Base-by-base conservation (phyloP, 495 filamentous ascomycete species). In the Aspergillus heteromorphus region DNA sequence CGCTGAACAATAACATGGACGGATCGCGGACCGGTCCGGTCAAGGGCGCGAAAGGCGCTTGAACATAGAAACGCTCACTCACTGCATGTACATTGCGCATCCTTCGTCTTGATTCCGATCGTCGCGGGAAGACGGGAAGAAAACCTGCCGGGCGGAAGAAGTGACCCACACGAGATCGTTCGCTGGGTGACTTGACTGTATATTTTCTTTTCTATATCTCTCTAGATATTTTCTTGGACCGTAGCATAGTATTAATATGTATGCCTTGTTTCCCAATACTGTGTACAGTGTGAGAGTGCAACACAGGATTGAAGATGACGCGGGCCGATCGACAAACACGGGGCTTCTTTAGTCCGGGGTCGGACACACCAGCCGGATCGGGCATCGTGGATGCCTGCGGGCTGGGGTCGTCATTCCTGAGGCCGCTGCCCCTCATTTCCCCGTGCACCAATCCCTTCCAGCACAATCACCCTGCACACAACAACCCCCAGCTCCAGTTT, bases 1-100 rank as follows among this genome's bases (percentile, higher is more conserved):
- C 68, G 17, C 48, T 75, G 54, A 58, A 58, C 45, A 59, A 43
- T 17, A 47, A 40, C 23, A 27, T 47, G 23, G 43, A 47, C 21
- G 43, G 43, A 11, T 47, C 43, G 10, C 27, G 14, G 27, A 29
- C 21, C 9, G 43, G 43, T 2, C 43, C 43, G 2, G 27, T 27
- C 20, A 58, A 58, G 27, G 23, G 23, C 18, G 51, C 29, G 17
- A 58, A 58, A 19, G 56, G 47, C 0, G 56, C 56, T 13, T 58
- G 49, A 38, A 25, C 14, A 27, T 14, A 38, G 0, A 11, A 17
- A 23, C 27, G 30, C 3, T 20, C 29, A 18, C 25, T 16, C 8
- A 13, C 25, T 4, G 23, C 23, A 7, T 30, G 34, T 42, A 45
- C 17, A 34, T 30, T 18, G 16, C n/a, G 9, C 18, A n/a, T 45